Percentiles rank a stretch among this genome's conserved stretches.
Conservation (phyloP, 2,329 filamentous ascomycete genomes). For the Aspergillus oerlinghausenensis region DNA sequence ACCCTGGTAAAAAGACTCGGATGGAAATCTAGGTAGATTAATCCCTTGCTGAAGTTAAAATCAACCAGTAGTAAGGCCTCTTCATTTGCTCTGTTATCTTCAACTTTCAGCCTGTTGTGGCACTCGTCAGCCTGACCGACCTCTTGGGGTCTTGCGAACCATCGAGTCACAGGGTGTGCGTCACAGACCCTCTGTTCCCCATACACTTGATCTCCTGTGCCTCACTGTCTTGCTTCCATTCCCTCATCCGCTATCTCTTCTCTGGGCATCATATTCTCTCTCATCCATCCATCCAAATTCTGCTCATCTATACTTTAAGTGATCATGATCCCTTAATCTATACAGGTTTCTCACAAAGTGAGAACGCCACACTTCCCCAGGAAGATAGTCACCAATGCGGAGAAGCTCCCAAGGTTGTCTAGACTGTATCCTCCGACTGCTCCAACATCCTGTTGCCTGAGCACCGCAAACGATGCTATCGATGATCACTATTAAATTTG, state of each 20-base stretch:
- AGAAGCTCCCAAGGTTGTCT: constrained; percentile 35
- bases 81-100: not conserved
- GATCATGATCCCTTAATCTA: constrained; percentile 22
- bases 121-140: constrained; percentile 12
- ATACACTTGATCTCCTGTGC: constrained; percentile 9
- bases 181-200: constrained; percentile 30
- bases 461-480: constrained; percentile 22
- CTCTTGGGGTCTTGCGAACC: constrained; percentile 12
- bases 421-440: constrained; percentile 25
- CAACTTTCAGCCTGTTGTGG: not conserved
- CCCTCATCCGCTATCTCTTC: constrained; percentile 4
- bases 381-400: constrained; percentile 30
- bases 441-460: constrained; percentile 24
- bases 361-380: constrained; percentile 23
- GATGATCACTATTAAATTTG: constrained; percentile 13
- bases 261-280: constrained; percentile 5
- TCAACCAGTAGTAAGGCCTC: not conserved
- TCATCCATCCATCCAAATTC: not conserved
- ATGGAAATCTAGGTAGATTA: not conserved
- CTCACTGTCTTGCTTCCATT: constrained; percentile 13
- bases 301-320: constrained; percentile 1
- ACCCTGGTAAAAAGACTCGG: not conserved
- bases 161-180: constrained; percentile 42
- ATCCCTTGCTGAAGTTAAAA: constrained; percentile 1
- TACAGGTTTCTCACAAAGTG: constrained; percentile 22